A percentile compares a stretch with the other conserved stretches of the same genome.
phyloP scores from a whole-genome alignment of 441 rosid genomes.

The Populus hybrid region DNA sequence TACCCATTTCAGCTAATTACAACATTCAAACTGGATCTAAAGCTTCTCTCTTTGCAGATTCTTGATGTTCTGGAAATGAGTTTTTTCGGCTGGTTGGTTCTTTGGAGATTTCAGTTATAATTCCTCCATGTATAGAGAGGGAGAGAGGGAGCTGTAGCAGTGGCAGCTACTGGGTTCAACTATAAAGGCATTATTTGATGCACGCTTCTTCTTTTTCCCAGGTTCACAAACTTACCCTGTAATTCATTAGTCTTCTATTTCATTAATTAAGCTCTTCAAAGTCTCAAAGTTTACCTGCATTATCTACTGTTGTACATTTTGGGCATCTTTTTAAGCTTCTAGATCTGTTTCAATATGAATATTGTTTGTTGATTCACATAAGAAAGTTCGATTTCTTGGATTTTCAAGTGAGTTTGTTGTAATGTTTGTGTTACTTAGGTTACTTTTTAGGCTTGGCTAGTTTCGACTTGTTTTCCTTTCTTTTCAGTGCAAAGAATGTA shows the following conservation, averaged over 20 bases:
- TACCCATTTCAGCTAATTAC: slow-evolving; percentile 11
- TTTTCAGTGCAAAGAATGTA: slow-evolving; percentile 12
- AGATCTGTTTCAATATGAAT: slow-evolving; percentile 23
- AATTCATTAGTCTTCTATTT: neutral
- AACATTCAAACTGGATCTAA: slow-evolving; percentile 26
- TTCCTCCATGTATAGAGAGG: neutral
- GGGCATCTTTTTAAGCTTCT: slow-evolving; percentile 4
- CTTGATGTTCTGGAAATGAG: neutral
- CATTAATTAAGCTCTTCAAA: neutral
- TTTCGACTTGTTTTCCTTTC: slow-evolving; percentile 1
- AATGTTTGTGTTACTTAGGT: slow-evolving; percentile 9
- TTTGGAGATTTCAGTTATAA: neutral
- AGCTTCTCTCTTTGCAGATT: neutral
- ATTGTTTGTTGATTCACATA: neutral
- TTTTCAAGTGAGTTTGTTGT: neutral
- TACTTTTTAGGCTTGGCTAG: slow-evolving; percentile 13
- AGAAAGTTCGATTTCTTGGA: neutral
- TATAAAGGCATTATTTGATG: neutral
- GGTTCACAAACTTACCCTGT: neutral
- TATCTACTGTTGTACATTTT: neutral
- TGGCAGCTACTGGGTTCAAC: neutral
- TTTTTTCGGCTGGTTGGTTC: neutral
- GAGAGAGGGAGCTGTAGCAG: neutral
- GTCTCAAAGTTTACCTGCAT: neutral
- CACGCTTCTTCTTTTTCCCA: slow-evolving; percentile 6